Evolutionary conservation across 345 rosid species (phyloP), one percentile per base, ranked within the genome.

Genomic region (rapeseed (Brassica napus)): DNA sequence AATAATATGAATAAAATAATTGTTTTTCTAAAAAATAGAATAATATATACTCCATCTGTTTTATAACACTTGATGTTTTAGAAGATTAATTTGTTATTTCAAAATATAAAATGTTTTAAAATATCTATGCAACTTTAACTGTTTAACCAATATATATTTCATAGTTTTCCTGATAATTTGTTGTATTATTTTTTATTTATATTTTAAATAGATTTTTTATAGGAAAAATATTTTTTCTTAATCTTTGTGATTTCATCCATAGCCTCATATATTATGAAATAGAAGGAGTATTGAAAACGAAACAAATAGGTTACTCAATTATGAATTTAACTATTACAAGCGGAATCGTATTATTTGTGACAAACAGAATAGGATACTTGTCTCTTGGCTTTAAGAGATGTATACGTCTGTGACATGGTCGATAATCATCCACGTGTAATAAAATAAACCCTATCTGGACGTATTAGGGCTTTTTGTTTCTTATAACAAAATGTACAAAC

Each of bases 351-450:
- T 55, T 37, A 12, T 59, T 21, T 44, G 63, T 66, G 82, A 42
- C 73, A 59, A 60, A 39, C 32, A 78, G 68, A 73, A 78, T 57
- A 7, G 32, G 49, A 78, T 78, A 65, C 68, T 78, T 39, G 8
- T 72, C 77, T 72, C 64, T 79, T 58, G 67, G 77, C 31, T 73
- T 73, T 42, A 60, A 61, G 44, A 62, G 57, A 72, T 72, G 34
- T 26, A 79, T 49, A 73, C 69, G 74, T 73, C 55, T 73, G 59
- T 47, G 64, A 12, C 58, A 49, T 73, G 78, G 74, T 59, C 49
- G 57, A 73, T 68, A 67, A 73, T 23, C 74, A 73, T 61, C 82
- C 82, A 79, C 74, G 82, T 79, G 74, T n/a, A 49, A 60, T 34
- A 44, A 39, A 64, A 67, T 73, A 66, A 79, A 72, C 28, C 62